phyloP scores from a whole-genome alignment of 495 filamentous ascomycete species.

The Talaromyces trachyspermus region DNA sequence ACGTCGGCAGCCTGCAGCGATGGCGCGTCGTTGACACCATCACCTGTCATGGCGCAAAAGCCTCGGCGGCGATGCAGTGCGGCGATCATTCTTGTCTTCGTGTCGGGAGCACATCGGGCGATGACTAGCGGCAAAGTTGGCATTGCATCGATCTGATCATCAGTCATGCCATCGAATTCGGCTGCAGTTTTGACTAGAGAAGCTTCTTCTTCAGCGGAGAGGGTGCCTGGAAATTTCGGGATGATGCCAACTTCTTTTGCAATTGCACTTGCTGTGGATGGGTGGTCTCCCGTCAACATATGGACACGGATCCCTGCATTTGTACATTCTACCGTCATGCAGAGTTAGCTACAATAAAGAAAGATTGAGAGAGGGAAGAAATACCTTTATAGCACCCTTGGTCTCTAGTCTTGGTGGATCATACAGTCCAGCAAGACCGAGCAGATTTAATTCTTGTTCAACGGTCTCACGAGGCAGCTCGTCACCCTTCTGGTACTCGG shows the following conservation, averaged over 20 bases:
- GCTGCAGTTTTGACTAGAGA: slow-evolving; percentile 54
- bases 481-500: slow-evolving; percentile 19
- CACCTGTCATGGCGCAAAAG: slow-evolving; percentile 70
- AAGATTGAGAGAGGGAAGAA: background rate
- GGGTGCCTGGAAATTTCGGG: slow-evolving; percentile 44
- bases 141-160: slow-evolving; percentile 52
- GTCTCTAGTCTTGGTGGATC: slow-evolving; percentile 68
- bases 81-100: slow-evolving; percentile 66
- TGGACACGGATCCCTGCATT: slow-evolving; percentile 65
- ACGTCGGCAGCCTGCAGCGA: slow-evolving; percentile 72
- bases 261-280: slow-evolving; percentile 58
- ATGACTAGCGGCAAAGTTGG: slow-evolving; percentile 60
- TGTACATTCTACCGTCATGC: slow-evolving; percentile 42
- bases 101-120: slow-evolving; percentile 60
- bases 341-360: slow-evolving; percentile 22
- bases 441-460: slow-evolving; percentile 53
- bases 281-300: slow-evolving; percentile 68
- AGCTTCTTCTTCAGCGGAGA: slow-evolving; percentile 42
- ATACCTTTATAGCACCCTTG: slow-evolving; percentile 31
- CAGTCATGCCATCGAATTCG: slow-evolving; percentile 54
- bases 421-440: slow-evolving; percentile 64
- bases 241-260: slow-evolving; percentile 61
- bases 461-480: slow-evolving; percentile 47
- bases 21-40: slow-evolving; percentile 82
- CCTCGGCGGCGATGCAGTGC: slow-evolving; percentile 56